Base-by-base conservation (phyloP, 2,329 filamentous ascomycete genomes). In the Gnomoniopsis smithogilvyi region DNA sequence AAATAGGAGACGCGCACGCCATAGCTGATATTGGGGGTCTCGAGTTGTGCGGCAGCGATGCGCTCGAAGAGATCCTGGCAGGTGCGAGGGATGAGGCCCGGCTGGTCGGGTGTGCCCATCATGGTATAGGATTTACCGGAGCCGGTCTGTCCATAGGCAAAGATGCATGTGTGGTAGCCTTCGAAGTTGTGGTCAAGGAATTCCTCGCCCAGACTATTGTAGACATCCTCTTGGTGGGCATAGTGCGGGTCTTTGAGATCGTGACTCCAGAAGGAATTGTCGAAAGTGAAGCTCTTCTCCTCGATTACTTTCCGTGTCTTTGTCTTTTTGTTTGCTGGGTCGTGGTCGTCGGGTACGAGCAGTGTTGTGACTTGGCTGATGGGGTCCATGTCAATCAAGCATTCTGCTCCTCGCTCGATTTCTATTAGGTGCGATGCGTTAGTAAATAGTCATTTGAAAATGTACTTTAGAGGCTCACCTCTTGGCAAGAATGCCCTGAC, bases 141-240 rank as follows among this genome's bases (percentile, higher is more conserved):
- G 24, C 95, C 95, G 0, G 95, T 99, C 78, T 99, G 95, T 12
- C 95, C 95, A 69, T 99, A 98, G 62, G 95, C 95, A 71, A 99
- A 98, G 66, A 99, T 99, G 74, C 95, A 99, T 0, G 95, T 99
- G 75, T 99, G 94, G 77, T 99, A 99, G 64, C 95, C 95, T 71
- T 97, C 93, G 68, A 99, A 99, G 77, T 99, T 99, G 81, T 99
- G 95, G 74, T 99, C 95, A 63, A 99, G 83, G 66, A 99, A 98
- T 70, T 98, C 95, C 73, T 97, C 92, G 57, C 95, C 95, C 24
- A 99, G 83, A 60, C 89, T 90, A 69, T 95, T 91, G 80, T 99
- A 98, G 58, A 99, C 89, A 68, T 97, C 91, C 68, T 92, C 91
- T 72, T 99, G 95, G 62, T 89, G 84, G 3, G 95, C 93, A 71